These are phyloP conservation scores for Candida albicans DNA, from an alignment of 1,139 yeast species.

Conservation along the genomic window DNA sequence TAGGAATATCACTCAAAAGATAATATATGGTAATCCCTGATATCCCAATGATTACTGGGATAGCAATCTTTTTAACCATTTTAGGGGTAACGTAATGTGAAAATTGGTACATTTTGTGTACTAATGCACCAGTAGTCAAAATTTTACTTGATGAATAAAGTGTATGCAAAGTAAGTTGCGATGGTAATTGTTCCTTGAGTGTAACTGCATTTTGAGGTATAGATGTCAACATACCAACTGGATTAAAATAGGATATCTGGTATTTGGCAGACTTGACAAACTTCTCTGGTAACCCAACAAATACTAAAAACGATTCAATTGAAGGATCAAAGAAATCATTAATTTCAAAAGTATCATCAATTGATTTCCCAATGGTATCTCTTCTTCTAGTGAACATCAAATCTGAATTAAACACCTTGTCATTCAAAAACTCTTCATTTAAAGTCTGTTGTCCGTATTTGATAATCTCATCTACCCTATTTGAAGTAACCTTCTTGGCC, in stretches of 20 bases:
- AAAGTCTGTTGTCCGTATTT: conserved; percentile 58
- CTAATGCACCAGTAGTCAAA: conserved; percentile 44
- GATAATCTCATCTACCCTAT: conserved; percentile 62
- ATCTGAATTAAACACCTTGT: conserved; percentile 70
- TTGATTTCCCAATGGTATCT: conserved; percentile 60
- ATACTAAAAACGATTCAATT: conserved; percentile 51
- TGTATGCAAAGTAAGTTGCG: conserved; percentile 43
- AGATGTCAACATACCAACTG: conserved; percentile 32
- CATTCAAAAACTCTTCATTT: conserved; percentile 60
- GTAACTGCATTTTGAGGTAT: conserved; percentile 34
- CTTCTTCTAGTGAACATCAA: conserved; percentile 80
- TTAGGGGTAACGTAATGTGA: conserved; percentile 30
- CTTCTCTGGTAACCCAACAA: conserved; percentile 44
- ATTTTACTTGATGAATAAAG: conserved; percentile 46
- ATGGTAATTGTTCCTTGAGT: conserved; percentile 37
- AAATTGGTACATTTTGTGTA: conserved; percentile 31
- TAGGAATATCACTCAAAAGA: conserved; percentile 76
- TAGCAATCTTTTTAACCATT: conserved; percentile 34
- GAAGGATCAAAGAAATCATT: conserved; percentile 79
- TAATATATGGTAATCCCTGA: conserved; percentile 64
- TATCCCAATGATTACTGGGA: conserved; percentile 52
- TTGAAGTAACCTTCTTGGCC: conserved; percentile 62
- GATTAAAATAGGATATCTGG: conserved; percentile 37
- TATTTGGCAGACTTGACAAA: conserved; percentile 28
- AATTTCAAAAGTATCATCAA: conserved; percentile 59